Conservation (phyloP, 2,329 filamentous ascomycete genomes). For the Aspergillus tubingensis region DNA sequence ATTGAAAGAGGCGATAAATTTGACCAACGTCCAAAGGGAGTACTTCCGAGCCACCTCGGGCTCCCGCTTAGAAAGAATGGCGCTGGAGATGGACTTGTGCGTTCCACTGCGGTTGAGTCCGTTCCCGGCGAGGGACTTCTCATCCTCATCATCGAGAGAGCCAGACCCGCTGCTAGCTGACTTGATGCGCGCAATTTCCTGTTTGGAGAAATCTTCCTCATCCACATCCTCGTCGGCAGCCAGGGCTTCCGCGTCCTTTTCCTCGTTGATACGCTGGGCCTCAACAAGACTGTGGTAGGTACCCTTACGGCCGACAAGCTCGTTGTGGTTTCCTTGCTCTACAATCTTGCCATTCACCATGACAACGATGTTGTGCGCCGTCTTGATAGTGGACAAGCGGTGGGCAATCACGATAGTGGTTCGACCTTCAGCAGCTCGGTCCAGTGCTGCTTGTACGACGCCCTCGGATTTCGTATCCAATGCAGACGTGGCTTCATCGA, state of each 20-base stretch:
- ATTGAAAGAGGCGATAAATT: conserved; percentile 80
- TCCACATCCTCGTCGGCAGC: conserved; percentile 31
- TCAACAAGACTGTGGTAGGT: conserved; percentile 85
- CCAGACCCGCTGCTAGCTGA: conserved; percentile 34
- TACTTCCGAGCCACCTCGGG: conserved; percentile 61
- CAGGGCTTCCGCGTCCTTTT: conserved; percentile 44
- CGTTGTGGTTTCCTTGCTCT: conserved; percentile 86
- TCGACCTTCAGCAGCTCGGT: conserved; percentile 78
- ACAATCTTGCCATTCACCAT: conserved; percentile 83
- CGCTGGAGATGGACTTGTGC: conserved; percentile 64
- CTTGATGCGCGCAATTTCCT: conserved; percentile 35
- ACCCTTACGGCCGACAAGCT: conserved; percentile 68
- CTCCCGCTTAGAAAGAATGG: conserved; percentile 62
- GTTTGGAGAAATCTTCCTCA: conserved; percentile 25
- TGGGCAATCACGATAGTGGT: conserved; percentile 98
- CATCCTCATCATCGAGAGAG: conserved; percentile 33
- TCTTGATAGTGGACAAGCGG: conserved; percentile 88
- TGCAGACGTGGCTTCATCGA: conserved; percentile 93
- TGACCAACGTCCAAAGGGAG: conserved; percentile 73
- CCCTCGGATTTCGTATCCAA: conserved; percentile 94
- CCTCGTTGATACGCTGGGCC: conserved; percentile 75
- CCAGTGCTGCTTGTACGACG: conserved; percentile 88
- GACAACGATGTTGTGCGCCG: conserved; percentile 94
- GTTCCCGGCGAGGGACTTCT: conserved; percentile 26
- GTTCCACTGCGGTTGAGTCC: conserved; percentile 50